Percentiles rank a stretch among this genome's conserved stretches.
phyloP scores from a whole-genome alignment of 306 rosid species.

The Purshia tridentata region DNA sequence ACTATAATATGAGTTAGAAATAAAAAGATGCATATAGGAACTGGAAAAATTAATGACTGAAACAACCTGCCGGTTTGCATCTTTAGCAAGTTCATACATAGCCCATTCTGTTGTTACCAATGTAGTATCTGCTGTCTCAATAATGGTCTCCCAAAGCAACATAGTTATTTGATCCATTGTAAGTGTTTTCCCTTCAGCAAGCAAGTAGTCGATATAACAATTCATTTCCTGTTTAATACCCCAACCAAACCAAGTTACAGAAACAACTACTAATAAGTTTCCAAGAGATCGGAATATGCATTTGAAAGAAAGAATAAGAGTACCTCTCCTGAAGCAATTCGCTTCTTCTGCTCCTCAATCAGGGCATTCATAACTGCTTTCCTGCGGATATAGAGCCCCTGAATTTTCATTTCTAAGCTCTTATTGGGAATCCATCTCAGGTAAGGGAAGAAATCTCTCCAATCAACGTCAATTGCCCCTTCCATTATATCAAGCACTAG shows the following conservation, averaged over 20 bases:
- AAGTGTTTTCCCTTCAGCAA: conserved; percentile 61
- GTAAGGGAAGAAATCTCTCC: conserved; percentile 98
- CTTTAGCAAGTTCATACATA: conserved; percentile 74
- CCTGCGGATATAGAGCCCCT: conserved; percentile 34
- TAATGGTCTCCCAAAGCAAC: conserved; percentile 80
- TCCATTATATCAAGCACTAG: conserved; percentile 79
- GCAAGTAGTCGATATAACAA: conserved; percentile 60
- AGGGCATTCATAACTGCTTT: conserved; percentile 59
- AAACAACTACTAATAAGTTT: background rate
- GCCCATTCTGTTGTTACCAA: conserved; percentile 89
- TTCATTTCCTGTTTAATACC: conserved; percentile 48
- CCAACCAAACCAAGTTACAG: conserved; percentile 8
- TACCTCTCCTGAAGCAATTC: conserved; percentile 78
- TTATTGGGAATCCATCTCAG: conserved; percentile 88
- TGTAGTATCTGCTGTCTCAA: conserved; percentile 85
- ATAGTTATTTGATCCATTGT: conserved; percentile 55
- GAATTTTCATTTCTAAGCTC: conserved; percentile 50
- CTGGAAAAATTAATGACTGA: background rate
- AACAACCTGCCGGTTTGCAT: conserved; percentile 61
- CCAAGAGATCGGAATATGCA: background rate
- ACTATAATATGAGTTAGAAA: background rate
- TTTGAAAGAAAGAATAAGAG: background rate
- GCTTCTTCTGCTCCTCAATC: conserved; percentile 55
- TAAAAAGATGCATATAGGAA: background rate
- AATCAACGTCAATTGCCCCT: conserved; percentile 94